Conservation (phyloP, 768 basidiomycete species). For the Suillus bovinus region DNA sequence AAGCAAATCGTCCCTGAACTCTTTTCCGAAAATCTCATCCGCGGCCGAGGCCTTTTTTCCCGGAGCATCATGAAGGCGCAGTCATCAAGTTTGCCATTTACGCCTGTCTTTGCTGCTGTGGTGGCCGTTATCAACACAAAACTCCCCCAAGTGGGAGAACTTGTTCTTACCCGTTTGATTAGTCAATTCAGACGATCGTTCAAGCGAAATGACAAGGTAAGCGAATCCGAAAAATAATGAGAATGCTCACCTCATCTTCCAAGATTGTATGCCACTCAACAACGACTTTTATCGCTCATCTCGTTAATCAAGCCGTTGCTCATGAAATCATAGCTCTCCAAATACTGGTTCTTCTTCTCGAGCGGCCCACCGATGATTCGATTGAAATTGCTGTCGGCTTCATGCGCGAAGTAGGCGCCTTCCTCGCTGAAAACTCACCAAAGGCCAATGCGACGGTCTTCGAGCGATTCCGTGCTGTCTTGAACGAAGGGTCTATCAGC, state of each 20-base stretch:
- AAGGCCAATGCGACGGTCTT: conserved; percentile 94
- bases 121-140: conserved; percentile 97
- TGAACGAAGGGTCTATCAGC: conserved; percentile 94
- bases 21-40: conserved; percentile 91
- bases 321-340: conserved; percentile 94
- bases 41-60: conserved; percentile 90
- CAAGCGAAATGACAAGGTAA: conserved; percentile 96
- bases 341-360: conserved; percentile 93
- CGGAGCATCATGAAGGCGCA: conserved; percentile 99
- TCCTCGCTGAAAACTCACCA: conserved; percentile 89
- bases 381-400: conserved; percentile 99
- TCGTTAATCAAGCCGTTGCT: conserved; percentile 92
- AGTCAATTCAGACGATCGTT: conserved; percentile 95
- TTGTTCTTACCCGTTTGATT: conserved; percentile 84
- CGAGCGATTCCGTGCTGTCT: conserved; percentile 94
- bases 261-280: conserved; percentile 93
- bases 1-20: conserved; percentile 90
- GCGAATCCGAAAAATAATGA: conserved; percentile 22
- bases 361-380: conserved; percentile 94
- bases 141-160: conserved; percentile 92
- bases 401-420: conserved; percentile 96
- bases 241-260: not conserved
- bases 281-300: conserved; percentile 87
- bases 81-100: conserved; percentile 94
- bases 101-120: conserved; percentile 93